Percentiles rank a stretch among this genome's conserved stretches.
Conservation (phyloP, 805 yeast genomes). For the Kazachstania martiniae region DNA sequence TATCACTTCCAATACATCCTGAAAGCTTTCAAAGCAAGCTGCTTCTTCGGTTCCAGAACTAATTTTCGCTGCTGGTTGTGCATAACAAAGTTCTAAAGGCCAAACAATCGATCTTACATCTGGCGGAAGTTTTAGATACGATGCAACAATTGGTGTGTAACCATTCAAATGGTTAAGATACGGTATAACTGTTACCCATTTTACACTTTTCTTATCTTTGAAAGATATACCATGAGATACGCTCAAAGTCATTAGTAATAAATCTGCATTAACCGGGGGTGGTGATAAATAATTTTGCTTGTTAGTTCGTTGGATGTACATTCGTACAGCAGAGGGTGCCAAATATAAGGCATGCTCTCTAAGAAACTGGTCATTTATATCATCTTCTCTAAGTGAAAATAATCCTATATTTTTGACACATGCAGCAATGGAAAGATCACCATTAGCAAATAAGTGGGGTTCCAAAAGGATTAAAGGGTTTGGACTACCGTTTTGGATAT, state of each 20-base stretch:
- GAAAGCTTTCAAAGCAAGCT: constrained; percentile 9
- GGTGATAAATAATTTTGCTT: constrained; percentile 27
- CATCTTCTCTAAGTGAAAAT: constrained; percentile 23
- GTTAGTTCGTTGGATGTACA: constrained; percentile 30
- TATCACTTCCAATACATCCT: constrained; percentile 29
- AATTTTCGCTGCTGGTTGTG: constrained; percentile 33
- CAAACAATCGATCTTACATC: constrained; percentile 50
- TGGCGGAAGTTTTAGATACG: constrained; percentile 40
- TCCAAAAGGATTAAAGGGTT: constrained; percentile 29
- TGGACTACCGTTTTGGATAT: not conserved
- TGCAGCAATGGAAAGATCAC: constrained; percentile 32
- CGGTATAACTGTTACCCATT: constrained; percentile 63
- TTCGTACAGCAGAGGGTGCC: constrained; percentile 47
- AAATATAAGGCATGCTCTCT: constrained; percentile 34
- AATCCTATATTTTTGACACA: constrained; percentile 27
- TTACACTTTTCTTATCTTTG: constrained; percentile 19
- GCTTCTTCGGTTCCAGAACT: constrained; percentile 6
- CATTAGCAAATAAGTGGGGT: constrained; percentile 37
- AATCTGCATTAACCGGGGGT: constrained; percentile 34
- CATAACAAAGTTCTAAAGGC: constrained; percentile 60
- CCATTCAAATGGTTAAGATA: constrained; percentile 59
- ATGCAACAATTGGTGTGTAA: constrained; percentile 50
- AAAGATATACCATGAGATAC: constrained; percentile 30
- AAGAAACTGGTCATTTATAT: constrained; percentile 15
- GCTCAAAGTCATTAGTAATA: constrained; percentile 28